Base-by-base conservation (phyloP, 768 basidiomycete genomes). In the Suillus clintonianus region DNA sequence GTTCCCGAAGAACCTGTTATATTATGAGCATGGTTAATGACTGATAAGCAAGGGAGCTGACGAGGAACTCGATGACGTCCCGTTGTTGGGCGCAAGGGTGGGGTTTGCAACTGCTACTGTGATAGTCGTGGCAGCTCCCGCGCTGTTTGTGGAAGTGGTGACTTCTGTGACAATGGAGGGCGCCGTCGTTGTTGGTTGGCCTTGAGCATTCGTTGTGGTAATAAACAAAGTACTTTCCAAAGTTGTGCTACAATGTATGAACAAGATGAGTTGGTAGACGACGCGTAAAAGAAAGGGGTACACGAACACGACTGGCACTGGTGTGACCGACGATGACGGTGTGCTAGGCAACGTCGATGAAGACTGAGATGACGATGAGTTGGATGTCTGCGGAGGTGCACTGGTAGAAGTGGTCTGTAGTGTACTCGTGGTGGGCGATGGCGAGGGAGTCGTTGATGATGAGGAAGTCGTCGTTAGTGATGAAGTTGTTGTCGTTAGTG, bases 1-100 rank as follows among this genome's bases (percentile, higher is more conserved):
- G 72, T 97, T 92, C 57, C 75, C 75, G 77, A 97, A 96, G 79
- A 97, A 99, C 62, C 91, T 93, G 63, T 19, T 50, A 34, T 11
- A 51, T 57, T 6, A 37, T 36, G n/a, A 66, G 47, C 19, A 58
- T 68, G 56, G 69, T 66, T 39, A 57, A 48, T 15, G 30, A 17
- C 53, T 19, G 32, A 17, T 5, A 41, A 56, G 39, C 51, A 53
- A 45, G 47, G 45, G 36, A 69, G 76, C 86, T 75, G 73, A 92
- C 91, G 85, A 78, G 51, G 84, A 83, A 60, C 74, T 71, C 50
- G 70, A 77, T 14, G 76, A 71, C 58, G 73, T 76, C 43, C 70
- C 69, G 47, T 80, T 78, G 71, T 88, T 79, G 14, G 85, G 76
- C 59, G 78, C 83, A 45, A 92, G 81, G 19, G 92, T 91, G 22